A percentile compares a stretch with the other conserved stretches of the same genome.
phyloP scores from a whole-genome alignment of 73 alveolate genomes.

The Tetrahymena thermophila region DNA sequence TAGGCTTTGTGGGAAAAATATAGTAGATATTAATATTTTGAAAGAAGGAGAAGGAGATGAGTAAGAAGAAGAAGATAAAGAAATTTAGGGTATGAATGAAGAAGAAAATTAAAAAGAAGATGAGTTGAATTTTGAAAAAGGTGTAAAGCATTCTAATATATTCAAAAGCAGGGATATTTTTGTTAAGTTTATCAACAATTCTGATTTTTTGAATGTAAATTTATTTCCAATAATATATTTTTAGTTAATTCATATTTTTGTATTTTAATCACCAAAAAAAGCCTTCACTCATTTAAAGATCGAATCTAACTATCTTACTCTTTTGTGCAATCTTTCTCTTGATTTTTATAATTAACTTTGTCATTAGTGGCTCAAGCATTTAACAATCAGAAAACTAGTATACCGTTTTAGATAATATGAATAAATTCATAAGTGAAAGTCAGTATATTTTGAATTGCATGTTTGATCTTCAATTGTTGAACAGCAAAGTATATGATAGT shows the following conservation, averaged over 20 bases:
- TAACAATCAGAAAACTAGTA: not conserved
- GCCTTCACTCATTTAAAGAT: not conserved
- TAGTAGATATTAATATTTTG: not conserved
- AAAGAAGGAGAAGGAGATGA: not conserved
- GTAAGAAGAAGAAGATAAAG: not conserved
- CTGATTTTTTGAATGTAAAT: not conserved
- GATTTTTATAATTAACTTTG: not conserved
- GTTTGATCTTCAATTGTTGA: not conserved
- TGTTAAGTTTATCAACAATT: not conserved
- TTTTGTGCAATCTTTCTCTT: not conserved
- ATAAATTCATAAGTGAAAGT: not conserved
- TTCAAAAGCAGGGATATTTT: not conserved
- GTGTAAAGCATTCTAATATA: not conserved
- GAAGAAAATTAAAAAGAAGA: not conserved
- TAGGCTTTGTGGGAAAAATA: not conserved
- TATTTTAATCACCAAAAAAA: not conserved
- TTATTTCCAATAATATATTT: not conserved
- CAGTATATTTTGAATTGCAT: not conserved
- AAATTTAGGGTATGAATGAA: not conserved
- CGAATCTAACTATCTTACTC: not conserved
- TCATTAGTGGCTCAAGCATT: not conserved
- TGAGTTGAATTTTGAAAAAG: not conserved
- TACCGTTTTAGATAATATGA: not conserved
- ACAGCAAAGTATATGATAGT: not conserved
- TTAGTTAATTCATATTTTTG: not conserved